Evolutionary conservation across 1,284 basidiomycete species (phyloP), one percentile per base, ranked within the genome.

Genomic region (Ceratobasidium sp.): DNA sequence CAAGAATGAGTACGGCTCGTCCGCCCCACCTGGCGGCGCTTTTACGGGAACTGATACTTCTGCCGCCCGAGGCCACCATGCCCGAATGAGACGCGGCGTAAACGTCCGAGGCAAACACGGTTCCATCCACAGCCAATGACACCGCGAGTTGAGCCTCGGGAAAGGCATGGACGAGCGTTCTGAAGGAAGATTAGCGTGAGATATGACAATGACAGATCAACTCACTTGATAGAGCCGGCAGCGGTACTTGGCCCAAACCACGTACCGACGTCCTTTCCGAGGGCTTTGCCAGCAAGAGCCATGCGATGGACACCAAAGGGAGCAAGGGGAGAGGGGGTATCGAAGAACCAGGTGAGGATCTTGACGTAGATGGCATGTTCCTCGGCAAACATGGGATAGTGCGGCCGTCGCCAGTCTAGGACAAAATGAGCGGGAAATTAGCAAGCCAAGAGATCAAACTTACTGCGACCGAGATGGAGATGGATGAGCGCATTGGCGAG

Each of bases 181-280:
- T 94, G 80, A 13, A 71, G 64, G 50, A 54, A 17, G 26, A 57
- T 77, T 20, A 79, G 81, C 46, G 26, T 38, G 10, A 17, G 56
- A 52, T 42, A 2, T 54, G 50, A 12, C 38, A 69, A 50, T 17
- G n/a, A 26, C 61, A 42, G 20, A 28, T 20, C 13, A 12, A 85
- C 90, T 80, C 83, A 94, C 93, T 94, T 96, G 86, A 99, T 94
- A 17, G 96, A 97, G 48, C 96, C 96, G 6, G 97, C 96, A 42
- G 97, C 97, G 0, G 96, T 97, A 83, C 95, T 97, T 0, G 97
- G 97, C 0, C 97, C 97, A 82, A 99, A 99, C 97, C 97, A 99
- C 84, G 96, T 94, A 1, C 97, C 97, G 0, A 98, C 94, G 81
- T 97, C 95, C 81, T 96, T 98, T 15, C 97, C 97, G 0, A 98